phyloP scores from a whole-genome alignment of 306 rosid species.

The Myrica gale region DNA sequence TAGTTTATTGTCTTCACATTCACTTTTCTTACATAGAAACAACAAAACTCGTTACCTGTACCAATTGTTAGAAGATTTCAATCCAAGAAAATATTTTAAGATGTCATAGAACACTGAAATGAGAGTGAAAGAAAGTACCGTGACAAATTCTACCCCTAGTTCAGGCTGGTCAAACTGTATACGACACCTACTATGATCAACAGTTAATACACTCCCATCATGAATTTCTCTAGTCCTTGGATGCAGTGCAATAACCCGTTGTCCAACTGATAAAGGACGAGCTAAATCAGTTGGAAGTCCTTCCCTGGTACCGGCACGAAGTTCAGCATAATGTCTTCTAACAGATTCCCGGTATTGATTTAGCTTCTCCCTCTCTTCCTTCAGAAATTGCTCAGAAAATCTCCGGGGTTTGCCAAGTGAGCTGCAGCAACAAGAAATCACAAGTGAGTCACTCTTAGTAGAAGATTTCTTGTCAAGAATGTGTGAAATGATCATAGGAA shows the following conservation, averaged over 20 bases:
- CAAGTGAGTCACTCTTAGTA: constrained; percentile 12
- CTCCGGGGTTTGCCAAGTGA: constrained; percentile 95
- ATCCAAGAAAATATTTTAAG: background rate
- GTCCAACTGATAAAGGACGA: constrained; percentile 79
- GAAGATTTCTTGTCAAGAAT: constrained; percentile 16
- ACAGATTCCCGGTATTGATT: constrained; percentile 85
- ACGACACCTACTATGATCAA: constrained; percentile 59
- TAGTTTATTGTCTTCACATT: background rate
- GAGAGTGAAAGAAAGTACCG: constrained; percentile 50
- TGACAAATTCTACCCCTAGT: constrained; percentile 79
- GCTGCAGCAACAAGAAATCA: constrained; percentile 53
- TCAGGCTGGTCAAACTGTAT: constrained; percentile 84
- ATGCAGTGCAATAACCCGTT: constrained; percentile 75
- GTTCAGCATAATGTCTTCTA: constrained; percentile 84
- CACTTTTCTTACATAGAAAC: background rate
- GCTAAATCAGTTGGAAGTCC: constrained; percentile 93
- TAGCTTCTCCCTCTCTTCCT: constrained; percentile 83
- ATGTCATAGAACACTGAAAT: constrained; percentile 1
- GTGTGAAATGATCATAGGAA: constrained; percentile 18
- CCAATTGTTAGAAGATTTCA: background rate
- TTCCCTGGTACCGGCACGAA: constrained; percentile 71
- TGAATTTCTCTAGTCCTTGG: constrained; percentile 77
- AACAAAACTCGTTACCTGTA: background rate
- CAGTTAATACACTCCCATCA: constrained; percentile 75
- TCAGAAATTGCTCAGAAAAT: constrained; percentile 77